These are phyloP conservation scores for Mollisiaceae sp. DNA, from an alignment of 2,329 filamentous ascomycete species.

Conservation along the genomic window DNA sequence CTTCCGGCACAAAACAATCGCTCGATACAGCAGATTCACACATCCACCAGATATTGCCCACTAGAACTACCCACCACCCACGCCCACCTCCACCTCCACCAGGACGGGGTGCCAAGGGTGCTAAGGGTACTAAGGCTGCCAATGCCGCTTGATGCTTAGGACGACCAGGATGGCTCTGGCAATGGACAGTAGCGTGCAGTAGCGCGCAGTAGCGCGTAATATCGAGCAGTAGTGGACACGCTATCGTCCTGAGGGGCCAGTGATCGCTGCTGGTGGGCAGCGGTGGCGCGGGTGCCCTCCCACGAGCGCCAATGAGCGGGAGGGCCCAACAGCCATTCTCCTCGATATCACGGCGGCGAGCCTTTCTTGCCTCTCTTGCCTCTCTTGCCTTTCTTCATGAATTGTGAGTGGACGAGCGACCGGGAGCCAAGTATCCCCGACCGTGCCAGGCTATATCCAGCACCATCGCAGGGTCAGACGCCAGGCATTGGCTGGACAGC, in stretches of 20 bases:
- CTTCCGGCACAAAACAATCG: constrained; percentile 2
- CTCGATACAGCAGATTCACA: neutral
- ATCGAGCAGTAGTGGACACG: too few relatives aligned
- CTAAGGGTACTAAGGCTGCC: too few relatives aligned
- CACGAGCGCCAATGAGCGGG: neutral
- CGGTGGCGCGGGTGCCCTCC: neutral
- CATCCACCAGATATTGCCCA: neutral
- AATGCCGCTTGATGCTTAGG: neutral
- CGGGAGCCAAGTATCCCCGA: neutral
- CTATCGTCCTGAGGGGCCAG: constrained; percentile 1
- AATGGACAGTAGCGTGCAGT: neutral
- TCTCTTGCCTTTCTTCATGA: too few relatives aligned
- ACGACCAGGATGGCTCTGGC: neutral
- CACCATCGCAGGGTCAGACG: neutral
- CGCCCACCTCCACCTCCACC: too few relatives aligned
- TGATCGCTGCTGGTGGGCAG: neutral
- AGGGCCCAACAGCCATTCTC: neutral
- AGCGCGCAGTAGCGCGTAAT: too few relatives aligned
- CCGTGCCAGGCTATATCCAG: neutral
- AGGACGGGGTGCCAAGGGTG: neutral
- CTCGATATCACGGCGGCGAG: neutral
- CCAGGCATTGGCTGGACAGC: neutral
- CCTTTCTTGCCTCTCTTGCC: too few relatives aligned
- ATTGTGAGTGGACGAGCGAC: too few relatives aligned
- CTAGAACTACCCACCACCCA: neutral